phyloP scores from a whole-genome alignment of 495 filamentous ascomycete species.

The Letharia columbiana region DNA sequence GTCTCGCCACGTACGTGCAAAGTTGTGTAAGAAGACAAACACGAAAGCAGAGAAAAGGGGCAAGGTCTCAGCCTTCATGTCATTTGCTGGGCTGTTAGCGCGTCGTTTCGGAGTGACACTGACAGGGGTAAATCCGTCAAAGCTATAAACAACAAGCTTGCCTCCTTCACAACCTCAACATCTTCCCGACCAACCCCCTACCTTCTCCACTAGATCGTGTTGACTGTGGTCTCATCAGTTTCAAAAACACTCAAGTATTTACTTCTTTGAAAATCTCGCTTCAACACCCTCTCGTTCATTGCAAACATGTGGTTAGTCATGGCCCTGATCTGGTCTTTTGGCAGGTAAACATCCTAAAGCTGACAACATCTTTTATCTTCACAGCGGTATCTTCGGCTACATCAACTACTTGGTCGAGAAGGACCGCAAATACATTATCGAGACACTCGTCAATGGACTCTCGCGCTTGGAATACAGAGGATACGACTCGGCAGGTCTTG shows the following conservation, averaged over 20 bases:
- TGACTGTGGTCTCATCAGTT: not conserved
- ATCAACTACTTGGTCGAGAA: slow-evolving; percentile 88
- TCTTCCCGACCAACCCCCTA: not conserved
- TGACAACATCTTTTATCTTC: slow-evolving; percentile 1
- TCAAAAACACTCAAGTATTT: not conserved
- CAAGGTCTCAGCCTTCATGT: not conserved
- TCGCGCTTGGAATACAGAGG: slow-evolving; percentile 24
- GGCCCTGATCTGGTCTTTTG: not conserved
- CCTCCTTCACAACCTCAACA: not conserved
- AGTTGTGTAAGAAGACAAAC: not conserved
- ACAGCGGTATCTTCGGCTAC: slow-evolving; percentile 97
- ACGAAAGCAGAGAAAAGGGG: slow-evolving; percentile 5
- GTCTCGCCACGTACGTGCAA: not conserved
- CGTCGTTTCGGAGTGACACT: not conserved
- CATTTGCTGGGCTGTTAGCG: slow-evolving; percentile 3
- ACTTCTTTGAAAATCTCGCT: not conserved
- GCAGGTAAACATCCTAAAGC: not conserved
- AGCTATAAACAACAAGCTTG: not conserved
- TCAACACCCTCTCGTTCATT: not conserved
- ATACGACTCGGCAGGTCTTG: slow-evolving; percentile 94
- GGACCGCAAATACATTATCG: slow-evolving; percentile 87
- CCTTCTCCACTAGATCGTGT: not conserved
- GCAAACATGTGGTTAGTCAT: slow-evolving; percentile 26
- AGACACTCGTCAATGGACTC: slow-evolving; percentile 89
- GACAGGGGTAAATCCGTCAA: slow-evolving; percentile 2